phyloP scores from a whole-genome alignment of 192 early-diverging fungal genomes.

The Jimgerdemannia lactiflua region DNA sequence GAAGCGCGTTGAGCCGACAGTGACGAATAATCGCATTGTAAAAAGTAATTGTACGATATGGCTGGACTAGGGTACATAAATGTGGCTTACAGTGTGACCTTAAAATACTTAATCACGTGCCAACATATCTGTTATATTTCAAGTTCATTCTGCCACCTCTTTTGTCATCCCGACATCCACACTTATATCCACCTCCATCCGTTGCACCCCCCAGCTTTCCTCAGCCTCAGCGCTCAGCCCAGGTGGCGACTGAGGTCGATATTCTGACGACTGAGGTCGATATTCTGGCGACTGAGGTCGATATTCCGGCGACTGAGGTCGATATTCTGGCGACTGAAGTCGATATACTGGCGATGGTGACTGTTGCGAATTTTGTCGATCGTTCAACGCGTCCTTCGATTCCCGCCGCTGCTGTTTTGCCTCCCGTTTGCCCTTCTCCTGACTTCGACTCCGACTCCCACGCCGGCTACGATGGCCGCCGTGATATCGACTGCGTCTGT shows the following conservation, averaged over 20 bases:
- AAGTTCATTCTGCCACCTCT: too few relatives aligned
- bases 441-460: background rate
- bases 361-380: background rate
- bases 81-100: too few relatives aligned
- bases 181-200: too few relatives aligned
- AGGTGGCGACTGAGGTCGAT: background rate
- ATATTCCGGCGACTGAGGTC: too few relatives aligned
- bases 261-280: background rate
- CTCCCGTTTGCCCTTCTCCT: background rate
- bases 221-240: background rate
- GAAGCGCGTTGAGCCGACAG: conserved; percentile 92
- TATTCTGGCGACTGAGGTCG: too few relatives aligned
- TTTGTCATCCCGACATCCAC: too few relatives aligned
- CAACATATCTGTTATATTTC: too few relatives aligned
- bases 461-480: background rate
- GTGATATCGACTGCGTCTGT: background rate
- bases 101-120: too few relatives aligned
- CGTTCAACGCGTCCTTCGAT: background rate
- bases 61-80: too few relatives aligned
- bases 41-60: too few relatives aligned
- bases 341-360: background rate
- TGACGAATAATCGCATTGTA: conserved; percentile 63
- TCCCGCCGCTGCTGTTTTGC: background rate
- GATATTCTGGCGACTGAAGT: background rate
- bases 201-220: too few relatives aligned